Conservation (phyloP, 2,329 filamentous ascomycete species). For the Pseudophaeomoniella oleicola region DNA sequence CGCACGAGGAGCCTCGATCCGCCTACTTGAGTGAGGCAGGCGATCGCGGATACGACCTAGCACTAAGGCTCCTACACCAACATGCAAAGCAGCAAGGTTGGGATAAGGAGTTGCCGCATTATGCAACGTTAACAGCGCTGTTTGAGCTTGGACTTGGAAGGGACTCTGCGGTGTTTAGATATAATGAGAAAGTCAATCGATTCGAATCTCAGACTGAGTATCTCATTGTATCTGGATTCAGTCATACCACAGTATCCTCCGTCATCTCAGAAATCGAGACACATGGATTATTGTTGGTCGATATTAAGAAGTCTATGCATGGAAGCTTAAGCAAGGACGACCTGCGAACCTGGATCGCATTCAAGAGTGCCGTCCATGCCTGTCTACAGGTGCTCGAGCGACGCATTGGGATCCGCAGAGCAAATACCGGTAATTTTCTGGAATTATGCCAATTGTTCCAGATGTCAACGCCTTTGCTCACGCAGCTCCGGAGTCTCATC, state of each 20-base stretch:
- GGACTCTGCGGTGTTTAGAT: slow-evolving; percentile 27
- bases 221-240: slow-evolving; percentile 36
- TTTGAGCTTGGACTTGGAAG: slow-evolving; percentile 28
- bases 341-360: slow-evolving; percentile 9
- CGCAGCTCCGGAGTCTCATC: not conserved
- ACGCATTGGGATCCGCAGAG: not conserved
- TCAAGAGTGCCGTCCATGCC: not conserved
- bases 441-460: not conserved
- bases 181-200: slow-evolving; percentile 17
- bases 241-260: slow-evolving; percentile 25
- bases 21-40: slow-evolving; percentile 30
- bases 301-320: too few relatives aligned
- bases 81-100: not conserved
- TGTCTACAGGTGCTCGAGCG: not conserved
- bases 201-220: slow-evolving; percentile 27
- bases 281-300: too few relatives aligned
- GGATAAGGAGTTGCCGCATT: not conserved
- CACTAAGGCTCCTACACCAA: slow-evolving; percentile 10
- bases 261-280: too few relatives aligned
- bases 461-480: not conserved
- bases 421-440: not conserved
- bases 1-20: slow-evolving; percentile 18
- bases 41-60: slow-evolving; percentile 23
- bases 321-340: slow-evolving; percentile 22
- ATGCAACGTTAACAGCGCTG: slow-evolving; percentile 24